These are phyloP conservation scores for Phytophthora agathidicida DNA, from an alignment of 352 stramenopile species.

Conservation along the genomic window DNA sequence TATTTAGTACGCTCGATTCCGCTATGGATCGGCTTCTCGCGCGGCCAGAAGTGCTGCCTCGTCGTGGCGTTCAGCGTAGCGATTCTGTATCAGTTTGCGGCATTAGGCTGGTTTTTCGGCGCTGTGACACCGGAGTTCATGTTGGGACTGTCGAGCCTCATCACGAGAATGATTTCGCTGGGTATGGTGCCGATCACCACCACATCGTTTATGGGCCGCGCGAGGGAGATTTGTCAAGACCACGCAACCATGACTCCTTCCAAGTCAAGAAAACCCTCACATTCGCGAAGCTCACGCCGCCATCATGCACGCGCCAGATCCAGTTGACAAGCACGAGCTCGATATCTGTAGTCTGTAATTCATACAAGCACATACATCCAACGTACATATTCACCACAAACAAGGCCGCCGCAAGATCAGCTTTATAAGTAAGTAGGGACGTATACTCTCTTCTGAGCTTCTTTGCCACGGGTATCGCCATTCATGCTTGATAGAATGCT, in stretches of 20 bases:
- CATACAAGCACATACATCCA: slow-evolving; percentile 3
- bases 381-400: neutral
- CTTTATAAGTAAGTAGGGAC: slow-evolving; percentile 32
- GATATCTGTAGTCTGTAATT: too few relatives aligned
- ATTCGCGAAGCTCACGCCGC: slow-evolving; percentile 29
- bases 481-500: slow-evolving; percentile 28
- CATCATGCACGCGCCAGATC: slow-evolving; percentile 40
- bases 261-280: slow-evolving; percentile 15
- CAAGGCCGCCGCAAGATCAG: slow-evolving; percentile 1
- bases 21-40: slow-evolving; percentile 58
- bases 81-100: slow-evolving; percentile 53
- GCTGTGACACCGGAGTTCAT: slow-evolving; percentile 52
- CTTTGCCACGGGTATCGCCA: neutral
- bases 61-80: slow-evolving; percentile 47
- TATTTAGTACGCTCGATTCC: slow-evolving; percentile 63
- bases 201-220: slow-evolving; percentile 57
- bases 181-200: slow-evolving; percentile 81
- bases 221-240: slow-evolving; percentile 40
- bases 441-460: slow-evolving; percentile 24
- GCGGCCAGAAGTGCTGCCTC: slow-evolving; percentile 61
- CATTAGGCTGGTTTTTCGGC: slow-evolving; percentile 46
- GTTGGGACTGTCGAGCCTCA: slow-evolving; percentile 66
- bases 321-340: too few relatives aligned
- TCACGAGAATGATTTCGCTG: slow-evolving; percentile 71
- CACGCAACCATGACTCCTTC: slow-evolving; percentile 6